Conservation (phyloP, 768 basidiomycete genomes). For the Termitomyces sp. region DNA sequence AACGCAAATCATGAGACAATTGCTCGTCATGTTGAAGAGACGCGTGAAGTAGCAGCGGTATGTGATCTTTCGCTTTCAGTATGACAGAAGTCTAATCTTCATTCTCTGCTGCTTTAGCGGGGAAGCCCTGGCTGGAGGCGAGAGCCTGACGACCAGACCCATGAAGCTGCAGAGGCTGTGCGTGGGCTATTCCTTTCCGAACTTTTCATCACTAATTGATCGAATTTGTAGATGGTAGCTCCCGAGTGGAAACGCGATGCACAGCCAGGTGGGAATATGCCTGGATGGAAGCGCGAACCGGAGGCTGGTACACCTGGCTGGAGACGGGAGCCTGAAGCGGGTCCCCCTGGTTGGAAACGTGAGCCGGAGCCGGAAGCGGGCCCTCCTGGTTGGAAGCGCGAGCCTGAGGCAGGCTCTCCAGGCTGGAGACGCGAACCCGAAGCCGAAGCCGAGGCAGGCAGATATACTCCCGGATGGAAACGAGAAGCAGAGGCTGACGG, state of each 20-base stretch:
- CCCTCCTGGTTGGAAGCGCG: slow-evolving; percentile 17
- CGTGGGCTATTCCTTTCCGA: neutral
- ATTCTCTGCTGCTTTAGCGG: neutral
- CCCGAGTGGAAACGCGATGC: neutral
- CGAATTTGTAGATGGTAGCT: neutral
- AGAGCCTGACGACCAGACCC: slow-evolving; percentile 1
- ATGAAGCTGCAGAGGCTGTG: neutral
- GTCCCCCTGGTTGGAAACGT: slow-evolving; percentile 15
- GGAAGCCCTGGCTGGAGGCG: slow-evolving; percentile 16
- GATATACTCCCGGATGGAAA: slow-evolving; percentile 6
- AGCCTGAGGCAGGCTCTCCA: slow-evolving; percentile 11
- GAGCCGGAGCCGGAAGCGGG: slow-evolving; percentile 3
- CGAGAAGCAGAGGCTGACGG: slow-evolving; percentile 9
- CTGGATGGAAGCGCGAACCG: slow-evolving; percentile 1
- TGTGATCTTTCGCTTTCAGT: neutral
- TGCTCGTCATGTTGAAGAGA: slow-evolving; percentile 14
- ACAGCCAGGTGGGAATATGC: neutral
- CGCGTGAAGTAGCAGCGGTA: neutral
- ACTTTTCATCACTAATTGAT: neutral
- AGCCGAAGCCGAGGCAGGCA: slow-evolving; percentile 6
- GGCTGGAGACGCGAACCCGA: slow-evolving; percentile 4
- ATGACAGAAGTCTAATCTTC: neutral
- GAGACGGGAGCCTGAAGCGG: slow-evolving; percentile 12
- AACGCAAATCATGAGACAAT: slow-evolving; percentile 7
- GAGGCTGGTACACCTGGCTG: slow-evolving; percentile 6